Conservation (phyloP, 805 yeast genomes). For the Zygosaccharomyces rouxii region DNA sequence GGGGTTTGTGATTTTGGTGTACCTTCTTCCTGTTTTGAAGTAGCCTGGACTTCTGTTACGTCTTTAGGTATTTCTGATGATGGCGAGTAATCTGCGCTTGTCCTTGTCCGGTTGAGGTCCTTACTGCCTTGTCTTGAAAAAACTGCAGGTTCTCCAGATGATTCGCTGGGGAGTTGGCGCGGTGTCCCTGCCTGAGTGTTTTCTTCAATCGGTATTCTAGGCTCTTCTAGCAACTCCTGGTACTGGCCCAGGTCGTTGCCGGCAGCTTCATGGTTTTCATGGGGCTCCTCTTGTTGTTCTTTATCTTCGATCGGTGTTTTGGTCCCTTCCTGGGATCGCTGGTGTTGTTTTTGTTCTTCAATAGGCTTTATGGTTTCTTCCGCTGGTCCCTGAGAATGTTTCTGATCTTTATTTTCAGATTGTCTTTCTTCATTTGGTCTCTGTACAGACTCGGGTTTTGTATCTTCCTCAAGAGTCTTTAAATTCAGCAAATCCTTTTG, state of each 20-base stretch:
- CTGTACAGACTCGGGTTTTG: background rate
- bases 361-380: background rate
- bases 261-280: no score
- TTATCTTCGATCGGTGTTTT: no score
- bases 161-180: background rate
- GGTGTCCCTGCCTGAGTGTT: background rate
- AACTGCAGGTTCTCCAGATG: background rate
- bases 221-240: no score
- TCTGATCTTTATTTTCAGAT: background rate
- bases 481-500: constrained; percentile 11
- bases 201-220: no score
- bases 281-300: no score
- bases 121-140: background rate
- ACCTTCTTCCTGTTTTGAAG: background rate
- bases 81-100: background rate
- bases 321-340: no score
- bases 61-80: background rate
- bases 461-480: background rate
- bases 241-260: no score
- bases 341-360: no score
- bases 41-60: background rate
- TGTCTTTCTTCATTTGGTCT: background rate
- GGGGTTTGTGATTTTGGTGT: constrained; percentile 8
- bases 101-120: background rate
- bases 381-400: background rate